Evolutionary conservation across 345 rosid species (phyloP).

Genomic region (Citrus hindsii): DNA sequence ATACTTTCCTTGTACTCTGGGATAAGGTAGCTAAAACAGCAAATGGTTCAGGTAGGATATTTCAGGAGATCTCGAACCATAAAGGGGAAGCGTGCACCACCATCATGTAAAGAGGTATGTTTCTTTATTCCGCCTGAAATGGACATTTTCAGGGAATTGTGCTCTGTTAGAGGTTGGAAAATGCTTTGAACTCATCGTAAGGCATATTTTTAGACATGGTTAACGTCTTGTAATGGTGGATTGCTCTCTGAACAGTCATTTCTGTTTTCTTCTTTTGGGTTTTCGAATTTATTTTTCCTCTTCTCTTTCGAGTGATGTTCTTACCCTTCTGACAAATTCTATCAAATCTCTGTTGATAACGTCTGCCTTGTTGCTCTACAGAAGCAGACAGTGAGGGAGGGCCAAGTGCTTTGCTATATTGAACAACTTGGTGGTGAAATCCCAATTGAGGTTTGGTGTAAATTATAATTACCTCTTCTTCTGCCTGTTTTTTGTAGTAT

Average conservation of each 20-base stretch:
- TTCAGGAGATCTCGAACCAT: slow-evolving; percentile 79
- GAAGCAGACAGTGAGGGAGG: slow-evolving; percentile 89
- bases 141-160: background rate
- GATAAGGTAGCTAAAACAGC: slow-evolving; percentile 14
- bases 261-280: background rate
- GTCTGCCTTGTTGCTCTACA: slow-evolving; percentile 29
- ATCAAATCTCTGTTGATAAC: slow-evolving; percentile 15
- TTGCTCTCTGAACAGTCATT: background rate
- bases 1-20: slow-evolving; percentile 6
- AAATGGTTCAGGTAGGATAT: slow-evolving; percentile 63
- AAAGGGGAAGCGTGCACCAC: slow-evolving; percentile 76
- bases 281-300: background rate
- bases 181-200: background rate
- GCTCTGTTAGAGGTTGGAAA: background rate
- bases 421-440: slow-evolving; percentile 84
- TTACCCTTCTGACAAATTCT: background rate
- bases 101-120: slow-evolving; percentile 87
- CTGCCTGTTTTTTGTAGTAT: background rate
- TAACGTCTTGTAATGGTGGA: background rate
- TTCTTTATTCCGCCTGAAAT: background rate
- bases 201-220: background rate
- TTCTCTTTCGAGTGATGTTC: background rate
- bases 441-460: slow-evolving; percentile 61
- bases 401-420: slow-evolving; percentile 81
- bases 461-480: background rate